These are phyloP conservation scores for Schwanniomyces occidentalis DNA, from an alignment of 805 yeast species.

Conservation along the genomic window DNA sequence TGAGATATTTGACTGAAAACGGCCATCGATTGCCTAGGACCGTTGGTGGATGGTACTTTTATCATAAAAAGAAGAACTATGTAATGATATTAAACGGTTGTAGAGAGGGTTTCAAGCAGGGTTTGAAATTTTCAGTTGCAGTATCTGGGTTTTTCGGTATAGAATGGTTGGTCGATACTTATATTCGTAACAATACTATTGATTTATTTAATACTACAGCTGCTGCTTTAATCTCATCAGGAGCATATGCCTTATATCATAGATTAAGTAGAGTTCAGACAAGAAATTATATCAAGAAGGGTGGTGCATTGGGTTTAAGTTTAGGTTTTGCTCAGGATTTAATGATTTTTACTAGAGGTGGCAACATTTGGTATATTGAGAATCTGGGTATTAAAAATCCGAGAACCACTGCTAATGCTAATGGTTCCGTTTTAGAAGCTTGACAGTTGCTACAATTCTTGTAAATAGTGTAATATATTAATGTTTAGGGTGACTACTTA, in stretches of 20 bases:
- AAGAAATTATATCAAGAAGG: conserved; percentile 45
- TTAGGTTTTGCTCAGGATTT: conserved; percentile 70
- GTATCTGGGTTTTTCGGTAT: conserved; percentile 54
- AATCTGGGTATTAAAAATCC: conserved; percentile 22
- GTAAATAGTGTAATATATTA: conserved; percentile 7
- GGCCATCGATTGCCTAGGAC: conserved; percentile 78
- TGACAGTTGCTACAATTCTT: not conserved
- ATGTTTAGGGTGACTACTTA: no score
- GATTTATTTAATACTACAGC: conserved; percentile 66
- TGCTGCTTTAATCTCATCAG: conserved; percentile 55
- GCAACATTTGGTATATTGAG: conserved; percentile 63
- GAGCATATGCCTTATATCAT: conserved; percentile 47
- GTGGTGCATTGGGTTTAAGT: conserved; percentile 56
- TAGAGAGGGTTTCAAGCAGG: conserved; percentile 45
- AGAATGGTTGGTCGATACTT: conserved; percentile 61
- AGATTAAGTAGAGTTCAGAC: conserved; percentile 46
- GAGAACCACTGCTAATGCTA: conserved; percentile 1
- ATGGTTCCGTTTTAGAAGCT: conserved; percentile 3
- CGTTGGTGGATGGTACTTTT: conserved; percentile 85
- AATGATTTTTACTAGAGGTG: conserved; percentile 57
- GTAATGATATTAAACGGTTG: conserved; percentile 62
- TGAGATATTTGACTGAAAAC: conserved; percentile 72
- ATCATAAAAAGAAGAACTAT: conserved; percentile 81
- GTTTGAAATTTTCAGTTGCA: conserved; percentile 35
- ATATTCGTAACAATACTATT: conserved; percentile 43